phyloP scores from a whole-genome alignment of 176 grass and related monocot species.

The Poa annua region DNA sequence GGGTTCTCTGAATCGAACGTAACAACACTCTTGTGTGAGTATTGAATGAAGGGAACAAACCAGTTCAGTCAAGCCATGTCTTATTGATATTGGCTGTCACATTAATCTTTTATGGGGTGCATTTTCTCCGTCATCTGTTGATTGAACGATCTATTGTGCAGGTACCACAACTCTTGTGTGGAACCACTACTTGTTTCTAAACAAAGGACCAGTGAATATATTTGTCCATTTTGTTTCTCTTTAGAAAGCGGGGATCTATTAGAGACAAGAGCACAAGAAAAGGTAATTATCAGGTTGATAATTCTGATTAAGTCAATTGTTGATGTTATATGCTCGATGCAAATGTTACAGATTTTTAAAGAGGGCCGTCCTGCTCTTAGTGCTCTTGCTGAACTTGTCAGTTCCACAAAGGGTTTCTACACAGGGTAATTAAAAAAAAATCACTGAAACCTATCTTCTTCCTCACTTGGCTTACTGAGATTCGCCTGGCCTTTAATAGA shows the following conservation, averaged over 20 bases:
- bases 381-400: slow-evolving; percentile 58
- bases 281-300: slow-evolving; percentile 60
- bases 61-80: slow-evolving; percentile 7
- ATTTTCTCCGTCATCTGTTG: slow-evolving; percentile 20
- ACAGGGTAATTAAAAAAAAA: slow-evolving; percentile 50
- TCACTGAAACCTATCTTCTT: slow-evolving; percentile 21
- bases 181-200: slow-evolving; percentile 44
- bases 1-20: background rate
- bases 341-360: slow-evolving; percentile 63
- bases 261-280: slow-evolving; percentile 53
- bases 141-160: slow-evolving; percentile 50
- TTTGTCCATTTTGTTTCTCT: slow-evolving; percentile 67
- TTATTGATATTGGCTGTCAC: too few species aligned
- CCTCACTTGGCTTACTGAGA: background rate
- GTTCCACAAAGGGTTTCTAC: slow-evolving; percentile 57
- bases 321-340: slow-evolving; percentile 33
- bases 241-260: slow-evolving; percentile 67
- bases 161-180: slow-evolving; percentile 77
- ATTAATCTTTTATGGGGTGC: too few species aligned
- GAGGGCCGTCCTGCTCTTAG: slow-evolving; percentile 58
- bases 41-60: background rate
- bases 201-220: slow-evolving; percentile 40
- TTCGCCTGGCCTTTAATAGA: slow-evolving; percentile 46
- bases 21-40: background rate
- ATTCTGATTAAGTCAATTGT: slow-evolving; percentile 33